phyloP scores from a whole-genome alignment of 176 grass and related monocot genomes.

The Urochloa ruziziensis region DNA sequence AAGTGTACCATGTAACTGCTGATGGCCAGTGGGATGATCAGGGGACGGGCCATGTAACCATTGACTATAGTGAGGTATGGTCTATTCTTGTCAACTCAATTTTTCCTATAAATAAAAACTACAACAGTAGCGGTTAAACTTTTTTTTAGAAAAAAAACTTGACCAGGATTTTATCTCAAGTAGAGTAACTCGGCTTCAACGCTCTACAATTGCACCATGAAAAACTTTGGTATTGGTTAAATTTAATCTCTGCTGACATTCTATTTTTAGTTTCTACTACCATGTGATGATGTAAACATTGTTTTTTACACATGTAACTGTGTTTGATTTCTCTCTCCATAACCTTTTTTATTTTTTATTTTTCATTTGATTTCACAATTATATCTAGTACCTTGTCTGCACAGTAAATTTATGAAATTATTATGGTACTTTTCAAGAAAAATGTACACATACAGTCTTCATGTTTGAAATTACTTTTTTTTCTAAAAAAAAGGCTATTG shows the following conservation, averaged over 20 bases:
- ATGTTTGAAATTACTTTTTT: neutral
- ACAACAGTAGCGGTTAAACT: too few species aligned
- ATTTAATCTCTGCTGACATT: conserved; percentile 17
- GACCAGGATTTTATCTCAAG: neutral
- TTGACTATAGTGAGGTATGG: conserved; percentile 71
- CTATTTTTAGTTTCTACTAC: conserved; percentile 23
- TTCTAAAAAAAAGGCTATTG: too few species aligned
- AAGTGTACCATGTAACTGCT: conserved; percentile 57
- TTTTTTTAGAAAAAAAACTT: too few species aligned
- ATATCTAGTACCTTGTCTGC: too few species aligned
- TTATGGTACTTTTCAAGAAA: neutral
- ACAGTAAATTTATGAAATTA: neutral
- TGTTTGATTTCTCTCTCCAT: neutral
- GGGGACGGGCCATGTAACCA: conserved; percentile 75
- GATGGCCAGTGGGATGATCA: conserved; percentile 76
- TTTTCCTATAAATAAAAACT: neutral
- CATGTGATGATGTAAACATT: conserved; percentile 6
- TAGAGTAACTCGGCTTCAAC: neutral
- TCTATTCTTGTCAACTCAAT: conserved; percentile 15
- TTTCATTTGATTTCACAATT: too few species aligned
- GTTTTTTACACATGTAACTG: neutral
- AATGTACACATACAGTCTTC: neutral
- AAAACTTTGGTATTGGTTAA: neutral
- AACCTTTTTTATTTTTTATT: too few species aligned
- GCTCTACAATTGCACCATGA: too few species aligned